Evolutionary conservation across 2,329 filamentous ascomycete species (phyloP).

Genomic region (Penicillium rolfsii): DNA sequence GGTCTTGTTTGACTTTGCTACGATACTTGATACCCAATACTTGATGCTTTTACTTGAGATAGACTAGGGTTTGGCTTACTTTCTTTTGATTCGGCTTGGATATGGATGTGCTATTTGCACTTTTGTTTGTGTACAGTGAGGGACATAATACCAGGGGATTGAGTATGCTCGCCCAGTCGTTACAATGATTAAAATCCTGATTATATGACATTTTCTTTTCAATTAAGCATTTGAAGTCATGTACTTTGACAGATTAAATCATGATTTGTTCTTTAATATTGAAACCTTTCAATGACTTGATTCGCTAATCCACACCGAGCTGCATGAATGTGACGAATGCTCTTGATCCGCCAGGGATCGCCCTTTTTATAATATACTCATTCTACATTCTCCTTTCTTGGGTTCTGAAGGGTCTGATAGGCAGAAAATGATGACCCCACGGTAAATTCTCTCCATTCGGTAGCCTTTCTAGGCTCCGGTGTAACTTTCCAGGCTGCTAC

Average conservation of each 20-base stretch:
- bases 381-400: too few relatives aligned
- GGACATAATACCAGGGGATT: background rate
- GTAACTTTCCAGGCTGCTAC: too few relatives aligned
- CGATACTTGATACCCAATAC: constrained; percentile 7
- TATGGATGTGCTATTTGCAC: background rate
- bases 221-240: background rate
- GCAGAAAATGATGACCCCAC: too few relatives aligned
- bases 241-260: background rate
- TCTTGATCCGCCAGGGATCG: too few relatives aligned
- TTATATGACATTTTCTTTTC: background rate
- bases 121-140: background rate
- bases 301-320: too few relatives aligned
- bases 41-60: constrained; percentile 37
- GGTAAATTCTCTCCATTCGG: too few relatives aligned
- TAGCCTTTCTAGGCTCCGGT: too few relatives aligned
- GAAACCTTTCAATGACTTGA: too few relatives aligned
- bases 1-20: constrained; percentile 1
- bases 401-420: too few relatives aligned
- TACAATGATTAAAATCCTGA: background rate
- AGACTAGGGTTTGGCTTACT: background rate
- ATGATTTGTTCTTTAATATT: background rate
- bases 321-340: too few relatives aligned
- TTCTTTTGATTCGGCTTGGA: constrained; percentile 7
- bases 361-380: too few relatives aligned
- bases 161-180: background rate